Conservation (phyloP, 2,329 filamentous ascomycete genomes). For the Aureobasidium zeae region DNA sequence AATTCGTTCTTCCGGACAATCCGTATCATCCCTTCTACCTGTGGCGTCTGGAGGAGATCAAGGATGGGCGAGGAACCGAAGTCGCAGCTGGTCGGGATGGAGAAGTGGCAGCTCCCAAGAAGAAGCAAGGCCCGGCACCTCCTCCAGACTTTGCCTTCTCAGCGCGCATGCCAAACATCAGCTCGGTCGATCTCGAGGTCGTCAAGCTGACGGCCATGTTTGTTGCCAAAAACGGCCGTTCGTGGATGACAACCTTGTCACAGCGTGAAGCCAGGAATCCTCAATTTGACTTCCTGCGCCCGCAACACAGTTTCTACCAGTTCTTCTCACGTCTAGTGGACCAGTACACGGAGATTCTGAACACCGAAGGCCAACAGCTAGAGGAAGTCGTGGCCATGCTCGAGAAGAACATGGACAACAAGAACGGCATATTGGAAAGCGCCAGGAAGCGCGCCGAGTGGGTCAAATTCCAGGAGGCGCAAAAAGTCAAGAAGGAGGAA, state of each 20-base stretch:
- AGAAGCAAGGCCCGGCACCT: conserved; percentile 69
- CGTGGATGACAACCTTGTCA: conserved; percentile 81
- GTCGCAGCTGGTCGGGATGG: conserved; percentile 66
- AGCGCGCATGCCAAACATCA: conserved; percentile 94
- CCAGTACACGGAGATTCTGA: conserved; percentile 77
- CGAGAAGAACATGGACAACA: conserved; percentile 65
- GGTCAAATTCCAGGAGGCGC: conserved; percentile 70
- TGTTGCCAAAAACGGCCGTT: conserved; percentile 83
- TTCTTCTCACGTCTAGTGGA: conserved; percentile 90
- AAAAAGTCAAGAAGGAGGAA: conserved; percentile 83
- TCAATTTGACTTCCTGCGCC: conserved; percentile 92
- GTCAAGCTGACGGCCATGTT: conserved; percentile 75
- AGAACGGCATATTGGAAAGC: conserved; percentile 67
- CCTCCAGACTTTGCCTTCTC: conserved; percentile 88
- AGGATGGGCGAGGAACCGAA: conserved; percentile 68
- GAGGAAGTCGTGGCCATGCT: conserved; percentile 64
- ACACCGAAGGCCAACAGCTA: conserved; percentile 59
- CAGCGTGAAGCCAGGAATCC: conserved; percentile 84
- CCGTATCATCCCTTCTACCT: conserved; percentile 80
- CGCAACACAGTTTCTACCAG: conserved; percentile 91
- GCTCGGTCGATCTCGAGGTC: conserved; percentile 75
- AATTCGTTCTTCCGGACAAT: conserved; percentile 71
- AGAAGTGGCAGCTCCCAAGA: conserved; percentile 51
- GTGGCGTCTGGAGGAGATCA: conserved; percentile 84
- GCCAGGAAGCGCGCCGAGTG: conserved; percentile 84